Percentiles rank a stretch among this genome's conserved stretches.
These are phyloP conservation scores for Pseudonitzschia delicatissima DNA, from an alignment of 108 stramenopile species.

Conservation along the genomic window DNA sequence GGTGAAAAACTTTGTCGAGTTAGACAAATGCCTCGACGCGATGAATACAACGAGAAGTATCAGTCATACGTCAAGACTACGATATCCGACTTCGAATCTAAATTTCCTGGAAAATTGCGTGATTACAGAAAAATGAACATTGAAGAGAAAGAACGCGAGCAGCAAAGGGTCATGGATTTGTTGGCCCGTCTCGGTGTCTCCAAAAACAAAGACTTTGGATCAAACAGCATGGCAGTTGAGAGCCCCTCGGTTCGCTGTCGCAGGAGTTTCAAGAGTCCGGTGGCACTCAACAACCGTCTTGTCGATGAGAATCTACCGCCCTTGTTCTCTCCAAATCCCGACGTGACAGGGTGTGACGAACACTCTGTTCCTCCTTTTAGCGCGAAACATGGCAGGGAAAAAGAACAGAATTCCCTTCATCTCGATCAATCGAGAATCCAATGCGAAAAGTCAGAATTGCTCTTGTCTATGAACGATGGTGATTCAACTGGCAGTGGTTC, in stretches of 20 bases:
- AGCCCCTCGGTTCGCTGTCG: background rate
- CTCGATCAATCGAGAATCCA: background rate
- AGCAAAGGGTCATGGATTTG: slow-evolving; percentile 19
- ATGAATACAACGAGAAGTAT: slow-evolving; percentile 14
- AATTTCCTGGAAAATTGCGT: slow-evolving; percentile 19
- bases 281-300: background rate
- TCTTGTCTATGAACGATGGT: slow-evolving; percentile 5
- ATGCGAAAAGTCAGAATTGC: slow-evolving; percentile 10
- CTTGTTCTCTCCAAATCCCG: slow-evolving; percentile 14
- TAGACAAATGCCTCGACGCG: slow-evolving; percentile 8
- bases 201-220: background rate
- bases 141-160: slow-evolving; percentile 24
- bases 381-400: background rate
- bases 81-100: slow-evolving; percentile 21
- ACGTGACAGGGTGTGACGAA: background rate
- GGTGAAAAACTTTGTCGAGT: background rate
- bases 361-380: background rate
- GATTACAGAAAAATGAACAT: slow-evolving; percentile 22
- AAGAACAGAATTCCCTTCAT: background rate
- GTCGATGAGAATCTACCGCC: slow-evolving; percentile 19
- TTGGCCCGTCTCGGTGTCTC: slow-evolving; percentile 22
- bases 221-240: background rate
- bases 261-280: background rate
- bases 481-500: background rate
- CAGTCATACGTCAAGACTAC: slow-evolving; percentile 14